These are phyloP conservation scores for Podospora appendiculata DNA, from an alignment of 495 filamentous ascomycete species.

Conservation along the genomic window DNA sequence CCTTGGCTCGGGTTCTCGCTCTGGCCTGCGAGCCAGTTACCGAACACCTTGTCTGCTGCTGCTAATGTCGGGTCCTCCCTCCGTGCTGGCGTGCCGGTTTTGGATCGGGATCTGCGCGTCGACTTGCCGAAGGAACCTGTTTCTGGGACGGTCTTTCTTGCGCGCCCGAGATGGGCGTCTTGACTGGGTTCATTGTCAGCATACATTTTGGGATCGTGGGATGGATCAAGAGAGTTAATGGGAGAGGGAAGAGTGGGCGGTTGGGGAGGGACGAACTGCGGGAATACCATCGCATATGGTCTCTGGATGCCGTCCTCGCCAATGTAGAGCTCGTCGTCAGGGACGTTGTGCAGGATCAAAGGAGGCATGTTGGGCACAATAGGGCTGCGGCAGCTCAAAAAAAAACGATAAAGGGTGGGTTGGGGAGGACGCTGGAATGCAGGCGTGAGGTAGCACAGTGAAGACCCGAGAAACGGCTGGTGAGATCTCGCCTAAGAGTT, in stretches of 20 bases:
- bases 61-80: slow-evolving; percentile 48
- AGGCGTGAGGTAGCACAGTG: no score
- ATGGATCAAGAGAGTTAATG: neutral
- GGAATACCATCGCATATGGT: slow-evolving; percentile 49
- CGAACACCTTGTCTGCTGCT: slow-evolving; percentile 43
- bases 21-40: slow-evolving; percentile 28
- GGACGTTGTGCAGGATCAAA: slow-evolving; percentile 51
- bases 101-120: slow-evolving; percentile 43
- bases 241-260: neutral
- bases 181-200: slow-evolving; percentile 13
- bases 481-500: no score
- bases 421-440: neutral
- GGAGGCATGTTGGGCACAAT: slow-evolving; percentile 37
- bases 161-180: slow-evolving; percentile 26
- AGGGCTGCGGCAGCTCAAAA: neutral
- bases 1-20: slow-evolving; percentile 14
- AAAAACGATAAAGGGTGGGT: neutral
- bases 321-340: slow-evolving; percentile 49
- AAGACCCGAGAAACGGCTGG: no score
- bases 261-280: slow-evolving; percentile 33
- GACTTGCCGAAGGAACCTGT: slow-evolving; percentile 51
- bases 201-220: neutral
- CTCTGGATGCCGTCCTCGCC: slow-evolving; percentile 48
- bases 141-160: slow-evolving; percentile 37
- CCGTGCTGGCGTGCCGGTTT: slow-evolving; percentile 42